phyloP scores from a whole-genome alignment of 2,329 filamentous ascomycete species.

The Westerdykella ornata region DNA sequence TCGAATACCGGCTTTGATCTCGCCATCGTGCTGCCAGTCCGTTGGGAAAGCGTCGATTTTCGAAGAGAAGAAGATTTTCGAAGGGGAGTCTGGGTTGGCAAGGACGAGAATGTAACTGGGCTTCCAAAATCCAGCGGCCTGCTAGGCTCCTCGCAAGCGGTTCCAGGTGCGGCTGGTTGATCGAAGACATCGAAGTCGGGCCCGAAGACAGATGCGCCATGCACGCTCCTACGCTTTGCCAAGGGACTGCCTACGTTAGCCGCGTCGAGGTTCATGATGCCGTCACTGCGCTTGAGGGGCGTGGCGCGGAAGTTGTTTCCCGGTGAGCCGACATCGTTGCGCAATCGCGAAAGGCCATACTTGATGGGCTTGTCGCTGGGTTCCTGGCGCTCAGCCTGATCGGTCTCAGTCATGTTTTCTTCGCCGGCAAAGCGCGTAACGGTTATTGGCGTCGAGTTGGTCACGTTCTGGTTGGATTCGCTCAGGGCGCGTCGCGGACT shows the following conservation, averaged over 20 bases:
- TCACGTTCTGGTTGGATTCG: slow-evolving; percentile 60
- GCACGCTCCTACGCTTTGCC: slow-evolving; percentile 82
- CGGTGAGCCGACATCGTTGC: background rate
- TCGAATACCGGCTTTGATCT: slow-evolving; percentile 37
- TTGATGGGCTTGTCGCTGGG: slow-evolving; percentile 43
- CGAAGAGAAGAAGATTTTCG: slow-evolving; percentile 63
- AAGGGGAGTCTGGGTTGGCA: slow-evolving; percentile 24
- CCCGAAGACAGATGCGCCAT: slow-evolving; percentile 61
- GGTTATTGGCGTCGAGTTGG: slow-evolving; percentile 55
- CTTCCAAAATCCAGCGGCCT: slow-evolving; percentile 14
- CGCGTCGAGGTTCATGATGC: slow-evolving; percentile 79
- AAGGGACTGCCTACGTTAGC: slow-evolving; percentile 74
- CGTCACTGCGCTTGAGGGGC: slow-evolving; percentile 85
- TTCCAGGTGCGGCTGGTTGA: slow-evolving; percentile 32
- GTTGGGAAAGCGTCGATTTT: slow-evolving; percentile 82
- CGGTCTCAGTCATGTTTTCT: slow-evolving; percentile 36
- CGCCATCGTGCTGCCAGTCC: slow-evolving; percentile 49
- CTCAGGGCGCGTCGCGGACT: slow-evolving; percentile 74
- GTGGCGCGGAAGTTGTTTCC: background rate
- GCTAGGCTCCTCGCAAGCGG: slow-evolving; percentile 14
- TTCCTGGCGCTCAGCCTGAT: slow-evolving; percentile 41
- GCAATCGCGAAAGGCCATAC: slow-evolving; percentile 40
- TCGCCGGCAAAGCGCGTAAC: slow-evolving; percentile 45
- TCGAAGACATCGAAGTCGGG: slow-evolving; percentile 73
- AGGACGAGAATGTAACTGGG: slow-evolving; percentile 27